Base-by-base conservation (phyloP, 306 rosid species). In the Vigna nakashimae region DNA sequence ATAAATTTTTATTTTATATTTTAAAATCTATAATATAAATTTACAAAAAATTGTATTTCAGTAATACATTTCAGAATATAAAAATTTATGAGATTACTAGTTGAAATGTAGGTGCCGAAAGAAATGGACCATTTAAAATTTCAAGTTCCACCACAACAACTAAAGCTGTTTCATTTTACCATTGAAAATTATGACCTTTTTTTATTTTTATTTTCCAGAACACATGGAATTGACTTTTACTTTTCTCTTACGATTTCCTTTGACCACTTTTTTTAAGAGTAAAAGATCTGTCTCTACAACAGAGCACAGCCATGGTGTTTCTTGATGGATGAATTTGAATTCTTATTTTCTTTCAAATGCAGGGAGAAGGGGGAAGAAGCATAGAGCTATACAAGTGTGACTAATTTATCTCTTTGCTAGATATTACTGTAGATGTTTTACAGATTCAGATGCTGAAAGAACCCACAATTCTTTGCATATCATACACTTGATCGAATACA, bases 371-470 rank as follows among this genome's bases (percentile, higher is more conserved):
- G 14, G 53, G 45, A 17, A 71, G 49, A 17, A 71, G 49, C 34
- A 63, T 4, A 10, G 38, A 59, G 24, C 22, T 76, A 56, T 57
- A 76, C 66, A 71, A 24, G 55, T 76, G 51, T 58, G 65, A 56
- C 65, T 24, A 83, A 74, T 74, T 74, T 53, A 52, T 58, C 65
- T 14, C 45, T 67, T 68, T 79, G 40, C 43, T 77, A 36, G 36
- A 69, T 49, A 78, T 53, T 59, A 56, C 56, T 59, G 60, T 53
- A 74, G 43, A 49, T 40, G 67, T 58, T 40, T 74, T 78, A 65
- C 73, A 85, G 74, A 71, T 48, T 82, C 73, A 75, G 85, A 87
- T 82, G 90, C 85, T 60, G 52, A 79, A 84, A 87, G 88, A 84
- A 82, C 88, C 83, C 48, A 45, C 26, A 69, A 42, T 53, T 71